Percentiles rank a stretch among this genome's conserved stretches.
phyloP scores from a whole-genome alignment of 495 filamentous ascomycete genomes.

The Oleoguttula mirabilis region DNA sequence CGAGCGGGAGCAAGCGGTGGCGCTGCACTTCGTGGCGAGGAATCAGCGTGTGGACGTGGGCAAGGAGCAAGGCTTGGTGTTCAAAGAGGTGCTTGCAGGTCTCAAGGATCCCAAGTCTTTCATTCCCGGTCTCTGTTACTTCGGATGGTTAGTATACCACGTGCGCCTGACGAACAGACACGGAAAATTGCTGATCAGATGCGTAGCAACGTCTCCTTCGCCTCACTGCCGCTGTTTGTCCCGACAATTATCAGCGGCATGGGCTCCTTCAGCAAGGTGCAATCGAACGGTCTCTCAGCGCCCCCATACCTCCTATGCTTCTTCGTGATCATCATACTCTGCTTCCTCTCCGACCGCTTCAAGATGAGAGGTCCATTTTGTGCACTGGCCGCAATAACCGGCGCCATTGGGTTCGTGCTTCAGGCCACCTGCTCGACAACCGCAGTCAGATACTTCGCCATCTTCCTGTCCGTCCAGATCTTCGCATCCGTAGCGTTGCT shows the following conservation, averaged over 20 bases:
- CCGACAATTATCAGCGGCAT: conserved; percentile 43
- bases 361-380: conserved; percentile 62
- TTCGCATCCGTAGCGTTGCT: conserved; percentile 28
- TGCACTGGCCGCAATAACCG: conserved; percentile 48
- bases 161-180: background rate
- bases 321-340: conserved; percentile 50
- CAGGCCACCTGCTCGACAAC: conserved; percentile 36
- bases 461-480: conserved; percentile 27
- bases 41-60: conserved; percentile 16
- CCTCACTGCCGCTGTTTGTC: conserved; percentile 76
- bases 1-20: conserved; percentile 58
- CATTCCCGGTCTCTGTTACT: conserved; percentile 38
- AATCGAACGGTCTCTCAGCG: conserved; percentile 69
- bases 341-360: conserved; percentile 60
- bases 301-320: conserved; percentile 75
- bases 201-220: conserved; percentile 41
- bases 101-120: conserved; percentile 34
- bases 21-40: conserved; percentile 34
- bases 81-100: conserved; percentile 18
- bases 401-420: conserved; percentile 60
- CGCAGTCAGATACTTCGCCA: conserved; percentile 25
- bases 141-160: conserved; percentile 13
- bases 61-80: conserved; percentile 15
- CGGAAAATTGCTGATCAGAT: background rate
- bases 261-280: conserved; percentile 55